Evolutionary conservation across 768 basidiomycete genomes (phyloP), one percentile per base, ranked within the genome.

Genomic region (Cubamyces sp.): DNA sequence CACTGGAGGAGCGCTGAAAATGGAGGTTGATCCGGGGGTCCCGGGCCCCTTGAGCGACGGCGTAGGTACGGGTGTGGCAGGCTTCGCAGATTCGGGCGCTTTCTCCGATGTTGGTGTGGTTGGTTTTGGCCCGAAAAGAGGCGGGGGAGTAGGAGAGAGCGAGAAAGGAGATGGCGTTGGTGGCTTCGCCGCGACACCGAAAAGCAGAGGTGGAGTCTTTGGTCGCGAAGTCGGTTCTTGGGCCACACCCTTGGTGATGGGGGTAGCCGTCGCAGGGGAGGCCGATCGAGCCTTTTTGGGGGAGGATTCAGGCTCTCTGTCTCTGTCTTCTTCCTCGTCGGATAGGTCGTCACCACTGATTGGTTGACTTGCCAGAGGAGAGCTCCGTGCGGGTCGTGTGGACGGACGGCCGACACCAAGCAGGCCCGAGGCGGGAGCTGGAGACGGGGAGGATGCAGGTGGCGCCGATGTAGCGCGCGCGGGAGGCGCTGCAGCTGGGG

Each of bases 371-470:
- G 91, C 87, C 51, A 92, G 76, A 1, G 91, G 91, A 3, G 91
- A 92, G 66, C 91, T 92, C n/a, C 88, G 84, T 3, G 80, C 73
- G 0, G 90, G 90, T 7, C 87, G 83, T 8, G 88, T 81, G 49
- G 82, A 86, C 1, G 85, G 85, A 41, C 88, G 79, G 19, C 85
- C 84, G 18, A 82, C 70, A 23, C 81, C 80, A 34, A 87, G 71
- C 3, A 78, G 74, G 21, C 83, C 78, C 15, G 54, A 48, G 15
- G 64, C 34, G 19, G 71, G 66, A 6, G 51, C 43, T 2, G 69
- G 60, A 7, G 67, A 60, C 15, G 70, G 70, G 19, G 72, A 62
- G 3, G 76, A 61, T 19, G 82, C 69, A n/a, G 78, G 70, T 9
- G 74, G 66, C 28, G 75, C 62, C 21, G 77, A 71, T 16, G 75